Evolutionary conservation across 805 yeast species (phyloP).

Genomic region (Yamadazyma endophytica): DNA sequence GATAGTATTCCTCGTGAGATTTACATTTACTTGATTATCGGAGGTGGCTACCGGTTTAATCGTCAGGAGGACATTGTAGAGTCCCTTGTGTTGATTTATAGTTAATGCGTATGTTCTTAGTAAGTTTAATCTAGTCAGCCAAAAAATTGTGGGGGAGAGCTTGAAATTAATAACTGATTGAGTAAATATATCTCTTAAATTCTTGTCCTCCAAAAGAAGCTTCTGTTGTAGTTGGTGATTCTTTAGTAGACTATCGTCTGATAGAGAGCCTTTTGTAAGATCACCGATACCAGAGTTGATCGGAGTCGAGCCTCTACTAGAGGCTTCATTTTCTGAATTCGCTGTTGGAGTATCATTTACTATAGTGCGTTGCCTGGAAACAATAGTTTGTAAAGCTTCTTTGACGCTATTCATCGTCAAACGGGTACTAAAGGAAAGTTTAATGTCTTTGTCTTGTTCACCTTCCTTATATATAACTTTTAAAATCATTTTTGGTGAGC

Average conservation of each 20-base stretch:
- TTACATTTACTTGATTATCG: conserved; percentile 90
- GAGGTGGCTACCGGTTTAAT: conserved; percentile 90
- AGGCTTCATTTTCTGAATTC: conserved; percentile 5
- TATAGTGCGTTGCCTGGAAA: conserved; percentile 60
- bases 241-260: conserved; percentile 50
- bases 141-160: conserved; percentile 76
- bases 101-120: conserved; percentile 84
- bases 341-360: conserved; percentile 18
- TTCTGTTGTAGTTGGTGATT: conserved; percentile 78
- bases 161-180: conserved; percentile 81
- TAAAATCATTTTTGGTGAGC: conserved; percentile 63
- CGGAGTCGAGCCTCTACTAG: conserved; percentile 14
- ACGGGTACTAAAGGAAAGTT: conserved; percentile 65
- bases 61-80: conserved; percentile 89
- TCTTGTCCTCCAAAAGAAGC: conserved; percentile 63
- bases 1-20: conserved; percentile 86
- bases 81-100: conserved; percentile 81
- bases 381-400: conserved; percentile 60
- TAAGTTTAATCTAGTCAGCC: conserved; percentile 77
- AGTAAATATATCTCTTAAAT: conserved; percentile 70
- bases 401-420: conserved; percentile 74
- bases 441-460: conserved; percentile 21
- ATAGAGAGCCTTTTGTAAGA: conserved; percentile 20
- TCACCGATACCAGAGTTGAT: conserved; percentile 10
- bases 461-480: conserved; percentile 48